Conservation (phyloP, 2,329 filamentous ascomycete genomes). For the Aspergillus brasiliensis region DNA sequence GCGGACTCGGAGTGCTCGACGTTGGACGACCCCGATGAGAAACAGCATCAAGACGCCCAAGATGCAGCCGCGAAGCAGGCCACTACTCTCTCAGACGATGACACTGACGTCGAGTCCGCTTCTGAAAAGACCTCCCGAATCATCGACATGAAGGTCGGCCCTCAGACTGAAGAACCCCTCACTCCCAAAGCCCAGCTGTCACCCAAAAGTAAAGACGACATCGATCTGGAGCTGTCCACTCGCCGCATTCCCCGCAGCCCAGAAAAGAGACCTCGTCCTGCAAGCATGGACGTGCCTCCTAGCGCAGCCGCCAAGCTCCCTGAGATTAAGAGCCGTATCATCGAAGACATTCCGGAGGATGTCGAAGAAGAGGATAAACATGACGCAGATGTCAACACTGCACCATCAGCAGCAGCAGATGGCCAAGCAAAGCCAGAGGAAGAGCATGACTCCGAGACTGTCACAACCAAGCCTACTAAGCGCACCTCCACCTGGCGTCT, state of each 20-base stretch:
- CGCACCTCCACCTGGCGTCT: constrained; percentile 14
- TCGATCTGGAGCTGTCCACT: constrained; percentile 2
- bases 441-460: neutral
- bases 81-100: neutral
- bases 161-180: neutral
- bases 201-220: constrained; percentile 1
- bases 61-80: neutral
- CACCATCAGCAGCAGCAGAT: neutral
- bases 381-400: neutral
- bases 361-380: constrained; percentile 8
- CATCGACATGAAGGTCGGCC: constrained; percentile 3
- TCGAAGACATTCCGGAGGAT: constrained; percentile 25
- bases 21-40: neutral
- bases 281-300: constrained; percentile 5
- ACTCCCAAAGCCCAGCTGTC: neutral
- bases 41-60: neutral
- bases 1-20: constrained; percentile 14
- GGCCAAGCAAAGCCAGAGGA: neutral
- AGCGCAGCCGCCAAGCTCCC: constrained; percentile 7
- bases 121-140: neutral
- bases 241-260: neutral
- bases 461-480: neutral
- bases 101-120: constrained; percentile 1
- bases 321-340: constrained; percentile 18
- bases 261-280: neutral